These are phyloP conservation scores for Penicillium atrosanguineum DNA, from an alignment of 495 filamentous ascomycete genomes.

Conservation along the genomic window DNA sequence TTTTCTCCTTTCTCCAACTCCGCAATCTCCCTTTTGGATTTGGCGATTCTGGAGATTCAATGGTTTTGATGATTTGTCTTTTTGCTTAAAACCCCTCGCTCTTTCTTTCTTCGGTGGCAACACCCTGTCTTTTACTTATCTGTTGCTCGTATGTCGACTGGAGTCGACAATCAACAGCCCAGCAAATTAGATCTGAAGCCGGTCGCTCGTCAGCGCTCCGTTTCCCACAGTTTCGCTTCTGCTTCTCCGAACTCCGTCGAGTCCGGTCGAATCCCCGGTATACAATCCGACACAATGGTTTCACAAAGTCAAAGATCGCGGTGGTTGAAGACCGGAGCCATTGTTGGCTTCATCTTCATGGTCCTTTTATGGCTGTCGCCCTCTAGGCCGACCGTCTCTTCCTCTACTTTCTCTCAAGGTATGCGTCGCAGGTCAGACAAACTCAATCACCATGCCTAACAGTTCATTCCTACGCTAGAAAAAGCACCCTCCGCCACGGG, in stretches of 20 bases:
- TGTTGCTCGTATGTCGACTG: conserved; percentile 51
- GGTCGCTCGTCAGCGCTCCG: conserved; percentile 34
- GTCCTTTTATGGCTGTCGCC: conserved; percentile 75
- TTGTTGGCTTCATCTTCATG: conserved; percentile 70
- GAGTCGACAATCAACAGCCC: conserved; percentile 35
- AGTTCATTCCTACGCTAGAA: conserved; percentile 14
- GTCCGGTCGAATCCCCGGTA: conserved; percentile 13
- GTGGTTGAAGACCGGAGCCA: conserved; percentile 78
- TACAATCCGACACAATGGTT: conserved; percentile 49
- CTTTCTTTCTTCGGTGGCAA: conserved; percentile 6
- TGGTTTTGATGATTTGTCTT: conserved; percentile 33
- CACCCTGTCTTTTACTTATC: conserved; percentile 17
- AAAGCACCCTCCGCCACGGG: conserved; percentile 23
- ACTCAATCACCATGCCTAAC: not conserved
- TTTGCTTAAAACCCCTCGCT: not conserved
- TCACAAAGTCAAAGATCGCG: conserved; percentile 70
- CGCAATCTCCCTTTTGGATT: conserved; percentile 22
- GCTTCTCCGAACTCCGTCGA: conserved; percentile 9
- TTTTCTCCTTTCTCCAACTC: conserved; percentile 11
- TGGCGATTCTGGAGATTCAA: conserved; percentile 30
- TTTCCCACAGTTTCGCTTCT: conserved; percentile 28
- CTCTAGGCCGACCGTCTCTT: conserved; percentile 35
- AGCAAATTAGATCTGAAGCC: conserved; percentile 18
- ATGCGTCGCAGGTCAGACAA: conserved; percentile 8
- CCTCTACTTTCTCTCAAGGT: conserved; percentile 41